phyloP scores from a whole-genome alignment of 1,284 basidiomycete genomes.

The Farysia itapuensis region DNA sequence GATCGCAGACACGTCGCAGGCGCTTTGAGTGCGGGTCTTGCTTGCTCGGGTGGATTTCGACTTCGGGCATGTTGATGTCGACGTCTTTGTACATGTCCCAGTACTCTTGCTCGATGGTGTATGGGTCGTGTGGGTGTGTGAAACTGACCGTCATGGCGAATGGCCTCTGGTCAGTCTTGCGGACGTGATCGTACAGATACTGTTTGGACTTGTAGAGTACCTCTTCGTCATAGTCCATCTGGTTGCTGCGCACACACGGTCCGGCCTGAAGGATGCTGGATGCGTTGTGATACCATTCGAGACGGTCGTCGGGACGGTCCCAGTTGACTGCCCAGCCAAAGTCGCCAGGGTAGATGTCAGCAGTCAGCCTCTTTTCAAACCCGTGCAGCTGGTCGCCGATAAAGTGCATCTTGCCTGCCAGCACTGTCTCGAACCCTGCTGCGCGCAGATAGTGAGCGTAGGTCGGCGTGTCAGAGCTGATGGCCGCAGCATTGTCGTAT shows the following conservation, averaged over 20 bases:
- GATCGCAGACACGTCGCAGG: slow-evolving; percentile 25
- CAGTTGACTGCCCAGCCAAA: slow-evolving; percentile 33
- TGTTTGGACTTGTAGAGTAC: slow-evolving; percentile 29
- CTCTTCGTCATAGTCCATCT: slow-evolving; percentile 35
- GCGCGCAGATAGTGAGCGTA: slow-evolving; percentile 26
- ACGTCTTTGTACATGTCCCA: slow-evolving; percentile 23
- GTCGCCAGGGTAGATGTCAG: slow-evolving; percentile 29
- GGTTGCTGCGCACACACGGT: slow-evolving; percentile 24
- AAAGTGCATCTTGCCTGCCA: slow-evolving; percentile 31
- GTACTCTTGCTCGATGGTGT: slow-evolving; percentile 25
- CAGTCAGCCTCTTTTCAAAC: slow-evolving; percentile 28
- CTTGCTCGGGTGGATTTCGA: slow-evolving; percentile 15
- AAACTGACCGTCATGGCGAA: slow-evolving; percentile 27
- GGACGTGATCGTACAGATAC: slow-evolving; percentile 21
- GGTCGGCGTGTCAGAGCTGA: slow-evolving; percentile 26
- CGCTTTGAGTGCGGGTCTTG: slow-evolving; percentile 30
- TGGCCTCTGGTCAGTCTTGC: slow-evolving; percentile 6
- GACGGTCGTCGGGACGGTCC: slow-evolving; percentile 20
- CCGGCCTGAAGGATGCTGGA: slow-evolving; percentile 29
- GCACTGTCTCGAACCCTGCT: slow-evolving; percentile 21
- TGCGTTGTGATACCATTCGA: slow-evolving; percentile 31
- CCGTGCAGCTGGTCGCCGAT: slow-evolving; percentile 30
- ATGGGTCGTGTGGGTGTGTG: slow-evolving; percentile 30
- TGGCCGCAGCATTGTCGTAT: slow-evolving; percentile 24
- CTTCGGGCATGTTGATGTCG: slow-evolving; percentile 31